phyloP scores from a whole-genome alignment of 129 eudicot species.

The Chrysanthemum seticuspe region DNA sequence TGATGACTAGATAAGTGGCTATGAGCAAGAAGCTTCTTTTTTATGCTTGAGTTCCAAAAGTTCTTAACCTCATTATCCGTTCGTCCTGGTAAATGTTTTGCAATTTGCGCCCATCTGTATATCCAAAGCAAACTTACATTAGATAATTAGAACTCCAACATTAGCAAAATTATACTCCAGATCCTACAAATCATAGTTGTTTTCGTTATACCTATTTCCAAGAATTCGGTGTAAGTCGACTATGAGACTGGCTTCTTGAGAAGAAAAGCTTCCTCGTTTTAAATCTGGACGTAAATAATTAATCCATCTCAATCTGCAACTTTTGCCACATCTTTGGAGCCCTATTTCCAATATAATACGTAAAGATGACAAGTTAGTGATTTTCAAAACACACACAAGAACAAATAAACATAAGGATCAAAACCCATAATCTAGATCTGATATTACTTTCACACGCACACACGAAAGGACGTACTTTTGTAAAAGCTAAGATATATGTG shows the following conservation, averaged over 20 bases:
- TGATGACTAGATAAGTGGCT: constrained; percentile 32
- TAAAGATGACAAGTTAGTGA: neutral
- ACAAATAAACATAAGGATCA: neutral
- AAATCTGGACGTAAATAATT: constrained; percentile 85
- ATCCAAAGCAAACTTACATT: constrained; percentile 10
- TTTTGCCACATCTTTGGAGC: constrained; percentile 85
- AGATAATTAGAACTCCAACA: neutral
- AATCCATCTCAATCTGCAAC: constrained; percentile 86
- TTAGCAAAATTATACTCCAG: neutral
- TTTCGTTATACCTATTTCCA: constrained; percentile 56
- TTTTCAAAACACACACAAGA: neutral
- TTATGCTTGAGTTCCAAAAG: constrained; percentile 77
- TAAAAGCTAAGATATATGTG: neutral
- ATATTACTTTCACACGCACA: constrained; percentile 1
- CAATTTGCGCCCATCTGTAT: constrained; percentile 70
- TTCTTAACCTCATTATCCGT: constrained; percentile 78
- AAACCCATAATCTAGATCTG: neutral
- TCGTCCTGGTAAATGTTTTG: constrained; percentile 68
- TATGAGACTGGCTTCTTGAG: constrained; percentile 73
- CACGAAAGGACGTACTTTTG: constrained; percentile 1
- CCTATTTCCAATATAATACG: constrained; percentile 36
- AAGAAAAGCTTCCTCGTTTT: constrained; percentile 69
- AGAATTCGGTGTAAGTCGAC: constrained; percentile 70
- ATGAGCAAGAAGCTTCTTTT: constrained; percentile 66
- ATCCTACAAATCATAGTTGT: neutral